Percentiles rank a stretch among this genome's conserved stretches.
Conservation (phyloP, 331 rosid genomes). For the Acacia concinna region DNA sequence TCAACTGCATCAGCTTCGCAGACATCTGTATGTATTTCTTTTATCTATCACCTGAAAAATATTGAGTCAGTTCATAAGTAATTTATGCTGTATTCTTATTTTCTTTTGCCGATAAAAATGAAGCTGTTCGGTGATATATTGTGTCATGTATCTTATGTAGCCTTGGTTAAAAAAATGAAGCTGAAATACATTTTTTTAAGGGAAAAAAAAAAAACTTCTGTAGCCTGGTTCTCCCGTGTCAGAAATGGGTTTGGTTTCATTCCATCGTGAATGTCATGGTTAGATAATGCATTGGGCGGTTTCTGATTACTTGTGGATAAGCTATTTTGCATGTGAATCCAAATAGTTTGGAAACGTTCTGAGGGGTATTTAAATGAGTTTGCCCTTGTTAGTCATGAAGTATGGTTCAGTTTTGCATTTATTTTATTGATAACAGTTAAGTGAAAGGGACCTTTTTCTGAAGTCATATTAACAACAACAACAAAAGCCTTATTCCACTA, state of each 20-base stretch:
- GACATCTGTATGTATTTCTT: conserved; percentile 52
- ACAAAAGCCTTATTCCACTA: too few species aligned
- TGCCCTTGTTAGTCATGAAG: not conserved
- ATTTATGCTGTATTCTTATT: too few species aligned
- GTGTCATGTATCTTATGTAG: conserved; percentile 7
- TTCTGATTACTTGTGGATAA: not conserved
- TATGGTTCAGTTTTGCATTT: not conserved
- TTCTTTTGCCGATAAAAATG: too few species aligned
- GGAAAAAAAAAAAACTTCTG: too few species aligned
- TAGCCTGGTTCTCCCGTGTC: not conserved
- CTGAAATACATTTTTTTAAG: too few species aligned
- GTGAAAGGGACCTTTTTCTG: not conserved
- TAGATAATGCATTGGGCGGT: not conserved
- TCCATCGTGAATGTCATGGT: not conserved
- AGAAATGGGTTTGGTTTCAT: not conserved
- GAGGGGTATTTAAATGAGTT: not conserved
- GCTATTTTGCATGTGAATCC: not conserved
- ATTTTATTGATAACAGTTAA: not conserved
- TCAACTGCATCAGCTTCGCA: conserved; percentile 51
- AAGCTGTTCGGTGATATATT: not conserved
- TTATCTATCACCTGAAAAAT: not conserved
- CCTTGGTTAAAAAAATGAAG: too few species aligned
- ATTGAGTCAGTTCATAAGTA: not conserved
- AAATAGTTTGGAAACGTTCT: not conserved
- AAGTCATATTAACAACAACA: not conserved